phyloP scores from a whole-genome alignment of 352 stramenopile species.

The Detonula confervacea region DNA sequence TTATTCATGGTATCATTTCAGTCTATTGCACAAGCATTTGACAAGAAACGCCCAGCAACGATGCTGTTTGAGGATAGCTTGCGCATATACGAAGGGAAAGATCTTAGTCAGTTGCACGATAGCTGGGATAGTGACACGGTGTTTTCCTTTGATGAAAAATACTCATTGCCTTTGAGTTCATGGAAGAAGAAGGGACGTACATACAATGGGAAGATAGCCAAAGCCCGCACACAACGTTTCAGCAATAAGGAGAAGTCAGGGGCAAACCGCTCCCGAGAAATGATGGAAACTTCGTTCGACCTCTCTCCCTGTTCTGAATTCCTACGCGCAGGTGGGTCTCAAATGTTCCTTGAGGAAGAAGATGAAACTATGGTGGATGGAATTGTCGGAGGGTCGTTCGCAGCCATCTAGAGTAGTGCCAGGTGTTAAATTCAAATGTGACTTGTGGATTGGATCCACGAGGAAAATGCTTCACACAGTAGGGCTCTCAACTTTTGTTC shows the following conservation, averaged over 20 bases:
- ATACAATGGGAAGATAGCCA: conserved; percentile 10
- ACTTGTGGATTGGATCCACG: too few relatives aligned
- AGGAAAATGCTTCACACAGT: too few relatives aligned
- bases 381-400: neutral
- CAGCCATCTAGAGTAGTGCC: conserved; percentile 20
- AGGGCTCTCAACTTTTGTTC: too few relatives aligned
- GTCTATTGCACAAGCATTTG: conserved; percentile 57
- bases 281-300: neutral
- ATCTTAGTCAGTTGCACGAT: conserved; percentile 11
- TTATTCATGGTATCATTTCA: conserved; percentile 1
- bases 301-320: conserved; percentile 12
- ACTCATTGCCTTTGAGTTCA: conserved; percentile 12
- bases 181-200: conserved; percentile 15
- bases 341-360: conserved; percentile 2
- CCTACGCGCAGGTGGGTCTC: neutral
- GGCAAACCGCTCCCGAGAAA: neutral
- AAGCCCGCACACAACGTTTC: neutral
- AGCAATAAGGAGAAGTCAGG: neutral
- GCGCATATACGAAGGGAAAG: conserved; percentile 52
- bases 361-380: neutral
- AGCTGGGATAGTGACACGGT: conserved; percentile 26
- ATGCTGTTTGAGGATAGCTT: conserved; percentile 60
- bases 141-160: conserved; percentile 25
- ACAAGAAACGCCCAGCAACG: conserved; percentile 48
- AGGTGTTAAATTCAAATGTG: too few relatives aligned